Percentiles rank a stretch among this genome's conserved stretches.
Evolutionary conservation across 495 filamentous ascomycete genomes (phyloP).

Genomic region (Astrothelium macrocarpum): DNA sequence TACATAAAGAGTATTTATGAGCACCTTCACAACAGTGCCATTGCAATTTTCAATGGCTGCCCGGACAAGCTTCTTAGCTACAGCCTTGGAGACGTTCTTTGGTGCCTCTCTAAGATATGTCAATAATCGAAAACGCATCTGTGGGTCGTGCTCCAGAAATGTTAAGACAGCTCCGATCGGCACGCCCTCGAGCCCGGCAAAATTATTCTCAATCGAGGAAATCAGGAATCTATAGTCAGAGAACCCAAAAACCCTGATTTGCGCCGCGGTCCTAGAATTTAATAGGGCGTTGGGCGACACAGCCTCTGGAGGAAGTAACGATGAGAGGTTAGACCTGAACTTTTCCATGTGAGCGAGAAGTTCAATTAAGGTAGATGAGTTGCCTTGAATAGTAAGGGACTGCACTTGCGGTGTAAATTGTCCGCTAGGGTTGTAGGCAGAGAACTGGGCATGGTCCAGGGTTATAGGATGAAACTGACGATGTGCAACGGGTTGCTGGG

Average conservation of each 20-base stretch:
- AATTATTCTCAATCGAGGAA: slow-evolving; percentile 1
- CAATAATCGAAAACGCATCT: background rate
- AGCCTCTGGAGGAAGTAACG: background rate
- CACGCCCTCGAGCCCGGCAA: background rate
- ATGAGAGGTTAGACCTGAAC: background rate
- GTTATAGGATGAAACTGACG: background rate
- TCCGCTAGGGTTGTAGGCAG: background rate
- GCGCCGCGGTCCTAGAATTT: background rate
- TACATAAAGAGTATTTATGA: background rate
- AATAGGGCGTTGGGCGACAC: background rate
- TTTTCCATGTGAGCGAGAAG: background rate
- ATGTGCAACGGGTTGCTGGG: background rate
- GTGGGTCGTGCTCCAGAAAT: background rate
- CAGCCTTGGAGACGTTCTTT: background rate
- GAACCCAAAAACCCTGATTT: background rate
- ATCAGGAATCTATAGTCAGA: background rate
- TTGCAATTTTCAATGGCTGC: background rate
- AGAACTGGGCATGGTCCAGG: background rate
- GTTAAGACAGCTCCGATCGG: background rate
- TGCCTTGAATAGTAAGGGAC: background rate
- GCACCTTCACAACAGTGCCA: background rate
- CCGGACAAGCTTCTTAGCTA: background rate
- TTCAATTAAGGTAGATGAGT: background rate
- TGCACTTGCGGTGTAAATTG: background rate
- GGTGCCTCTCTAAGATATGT: background rate